These are phyloP conservation scores for Claviceps citrina DNA, from an alignment of 2,329 filamentous ascomycete genomes.

Conservation along the genomic window DNA sequence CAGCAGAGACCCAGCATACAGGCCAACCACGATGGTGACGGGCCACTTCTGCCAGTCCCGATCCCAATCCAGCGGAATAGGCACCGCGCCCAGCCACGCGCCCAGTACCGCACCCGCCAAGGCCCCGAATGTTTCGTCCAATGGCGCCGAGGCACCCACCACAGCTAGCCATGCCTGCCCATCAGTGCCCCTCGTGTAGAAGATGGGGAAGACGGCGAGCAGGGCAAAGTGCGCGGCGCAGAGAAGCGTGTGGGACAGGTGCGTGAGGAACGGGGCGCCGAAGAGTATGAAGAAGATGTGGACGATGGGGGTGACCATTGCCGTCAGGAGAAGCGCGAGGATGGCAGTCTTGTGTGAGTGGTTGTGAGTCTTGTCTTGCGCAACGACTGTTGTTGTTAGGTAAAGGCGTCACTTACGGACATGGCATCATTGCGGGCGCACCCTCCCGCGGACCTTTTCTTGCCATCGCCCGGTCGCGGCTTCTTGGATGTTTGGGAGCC, in stretches of 20 bases:
- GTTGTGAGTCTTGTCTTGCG: neutral
- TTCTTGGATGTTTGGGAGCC: slow-evolving; percentile 33
- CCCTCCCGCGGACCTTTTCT: slow-evolving; percentile 22
- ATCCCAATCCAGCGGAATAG: slow-evolving; percentile 95
- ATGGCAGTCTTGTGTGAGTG: slow-evolving; percentile 23
- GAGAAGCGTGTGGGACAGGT: slow-evolving; percentile 62
- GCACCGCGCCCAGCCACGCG: slow-evolving; percentile 85
- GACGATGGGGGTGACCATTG: slow-evolving; percentile 50
- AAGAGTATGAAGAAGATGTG: slow-evolving; percentile 64
- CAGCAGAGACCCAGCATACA: slow-evolving; percentile 62
- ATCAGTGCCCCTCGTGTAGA: slow-evolving; percentile 76
- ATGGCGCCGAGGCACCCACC: slow-evolving; percentile 49
- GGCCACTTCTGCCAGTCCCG: slow-evolving; percentile 99
- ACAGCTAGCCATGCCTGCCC: slow-evolving; percentile 53
- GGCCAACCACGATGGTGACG: slow-evolving; percentile 72
- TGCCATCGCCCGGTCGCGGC: slow-evolving; percentile 36
- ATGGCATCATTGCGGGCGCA: neutral
- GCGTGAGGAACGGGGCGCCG: slow-evolving; percentile 76
- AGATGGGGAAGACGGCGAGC: slow-evolving; percentile 61
- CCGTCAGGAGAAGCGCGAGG: slow-evolving; percentile 42
- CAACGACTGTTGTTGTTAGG: too few relatives aligned
- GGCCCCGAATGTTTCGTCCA: slow-evolving; percentile 75
- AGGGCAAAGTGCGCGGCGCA: slow-evolving; percentile 70
- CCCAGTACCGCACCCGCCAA: slow-evolving; percentile 64
- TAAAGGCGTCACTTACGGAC: neutral